These are phyloP conservation scores for Cyclotella sp. DNA, from an alignment of 108 stramenopile genomes.

Conservation along the genomic window DNA sequence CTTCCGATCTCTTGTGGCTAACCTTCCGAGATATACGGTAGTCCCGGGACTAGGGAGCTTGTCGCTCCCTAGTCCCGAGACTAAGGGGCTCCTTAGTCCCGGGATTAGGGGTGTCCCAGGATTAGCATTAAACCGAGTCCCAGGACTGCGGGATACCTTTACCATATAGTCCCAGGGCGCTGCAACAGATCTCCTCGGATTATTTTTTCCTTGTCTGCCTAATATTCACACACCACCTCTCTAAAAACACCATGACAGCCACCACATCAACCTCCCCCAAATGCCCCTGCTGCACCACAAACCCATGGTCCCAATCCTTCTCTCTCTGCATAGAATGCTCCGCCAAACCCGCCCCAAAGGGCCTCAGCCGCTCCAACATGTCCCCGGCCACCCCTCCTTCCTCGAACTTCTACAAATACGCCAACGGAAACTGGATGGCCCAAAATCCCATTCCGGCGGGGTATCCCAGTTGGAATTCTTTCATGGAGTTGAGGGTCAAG, in stretches of 20 bases:
- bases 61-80: too few species aligned
- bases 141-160: too few species aligned
- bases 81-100: too few species aligned
- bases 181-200: too few species aligned
- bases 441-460: slow-evolving; percentile 85
- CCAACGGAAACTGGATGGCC: slow-evolving; percentile 79
- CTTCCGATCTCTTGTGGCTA: too few species aligned
- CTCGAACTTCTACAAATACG: slow-evolving; percentile 68
- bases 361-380: slow-evolving; percentile 58
- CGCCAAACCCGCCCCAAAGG: slow-evolving; percentile 24
- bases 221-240: too few species aligned
- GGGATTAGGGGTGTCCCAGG: too few species aligned
- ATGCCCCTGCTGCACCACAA: slow-evolving; percentile 48
- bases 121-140: too few species aligned
- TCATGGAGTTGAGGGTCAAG: slow-evolving; percentile 63
- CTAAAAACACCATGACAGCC: slow-evolving; percentile 6
- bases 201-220: too few species aligned
- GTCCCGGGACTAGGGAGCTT: too few species aligned
- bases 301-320: slow-evolving; percentile 62
- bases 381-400: slow-evolving; percentile 51
- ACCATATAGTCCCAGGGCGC: too few species aligned
- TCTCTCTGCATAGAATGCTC: slow-evolving; percentile 62
- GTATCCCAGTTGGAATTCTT: slow-evolving; percentile 84
- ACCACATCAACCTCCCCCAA: background rate
- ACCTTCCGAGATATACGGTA: too few species aligned